Evolutionary conservation across 1,284 basidiomycete genomes (phyloP).

Genomic region (Coniophora puteana): DNA sequence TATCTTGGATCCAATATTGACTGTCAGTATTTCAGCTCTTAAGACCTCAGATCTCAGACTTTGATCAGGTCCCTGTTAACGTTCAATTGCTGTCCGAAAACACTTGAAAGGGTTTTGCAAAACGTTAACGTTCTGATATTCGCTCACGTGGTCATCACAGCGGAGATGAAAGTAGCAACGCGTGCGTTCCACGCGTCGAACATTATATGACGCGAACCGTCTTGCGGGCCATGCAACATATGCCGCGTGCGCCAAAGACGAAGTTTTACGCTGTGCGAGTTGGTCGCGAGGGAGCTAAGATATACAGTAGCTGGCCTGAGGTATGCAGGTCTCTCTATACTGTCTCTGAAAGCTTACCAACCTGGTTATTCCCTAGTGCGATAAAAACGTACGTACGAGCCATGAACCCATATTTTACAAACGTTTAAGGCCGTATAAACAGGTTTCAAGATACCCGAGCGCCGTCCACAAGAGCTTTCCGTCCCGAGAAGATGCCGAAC

Average conservation of each 20-base stretch:
- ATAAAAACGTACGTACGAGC: slow-evolving; percentile 30
- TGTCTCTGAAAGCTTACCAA: neutral
- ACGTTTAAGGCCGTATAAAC: slow-evolving; percentile 1
- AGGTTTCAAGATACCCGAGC: slow-evolving; percentile 47
- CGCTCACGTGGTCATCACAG: too few species aligned
- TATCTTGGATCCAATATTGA: too few species aligned
- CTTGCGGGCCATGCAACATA: slow-evolving; percentile 5
- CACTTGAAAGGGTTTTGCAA: too few species aligned
- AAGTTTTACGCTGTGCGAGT: slow-evolving; percentile 58
- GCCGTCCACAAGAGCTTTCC: slow-evolving; percentile 48
- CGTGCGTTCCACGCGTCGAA: neutral
- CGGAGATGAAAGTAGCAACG: neutral
- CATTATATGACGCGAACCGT: neutral
- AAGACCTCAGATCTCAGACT: too few species aligned
- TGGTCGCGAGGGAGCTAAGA: slow-evolving; percentile 48
- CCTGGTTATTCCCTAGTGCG: slow-evolving; percentile 31
- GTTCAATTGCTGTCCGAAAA: too few species aligned
- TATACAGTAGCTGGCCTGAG: slow-evolving; percentile 55
- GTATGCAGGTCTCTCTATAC: slow-evolving; percentile 27
- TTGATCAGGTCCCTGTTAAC: too few species aligned
- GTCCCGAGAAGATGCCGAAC: slow-evolving; percentile 36
- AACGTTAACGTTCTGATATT: too few species aligned
- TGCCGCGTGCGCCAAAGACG: slow-evolving; percentile 29
- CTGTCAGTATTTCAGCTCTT: too few species aligned
- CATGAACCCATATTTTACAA: neutral